Percentiles rank a stretch among this genome's conserved stretches.
Conservation (phyloP, 1,139 yeast species). For the Magnusiomyces paraingens region DNA sequence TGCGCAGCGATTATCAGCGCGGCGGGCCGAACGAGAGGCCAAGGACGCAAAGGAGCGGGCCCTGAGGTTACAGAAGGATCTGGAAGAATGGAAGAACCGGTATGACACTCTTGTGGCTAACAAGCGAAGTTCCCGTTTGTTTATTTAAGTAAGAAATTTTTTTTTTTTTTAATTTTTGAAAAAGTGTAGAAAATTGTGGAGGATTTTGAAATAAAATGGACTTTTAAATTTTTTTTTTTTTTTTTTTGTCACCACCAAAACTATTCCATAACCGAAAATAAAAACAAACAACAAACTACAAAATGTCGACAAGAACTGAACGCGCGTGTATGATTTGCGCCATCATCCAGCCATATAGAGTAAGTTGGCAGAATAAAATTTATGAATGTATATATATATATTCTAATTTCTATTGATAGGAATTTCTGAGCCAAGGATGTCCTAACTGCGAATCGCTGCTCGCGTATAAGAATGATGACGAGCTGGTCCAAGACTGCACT, state of each 20-base stretch:
- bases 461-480: constrained; percentile 75
- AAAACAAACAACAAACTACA: not conserved
- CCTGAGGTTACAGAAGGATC: constrained; percentile 55
- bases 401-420: constrained; percentile 35
- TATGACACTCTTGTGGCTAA: constrained; percentile 26
- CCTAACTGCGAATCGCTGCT: constrained; percentile 94
- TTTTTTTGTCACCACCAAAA: not conserved
- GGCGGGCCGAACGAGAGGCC: constrained; percentile 44
- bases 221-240: not conserved
- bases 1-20: constrained; percentile 37
- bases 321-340: constrained; percentile 99
- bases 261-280: not conserved
- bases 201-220: not conserved
- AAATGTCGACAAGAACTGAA: constrained; percentile 60
- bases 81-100: constrained; percentile 54
- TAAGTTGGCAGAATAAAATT: constrained; percentile 25
- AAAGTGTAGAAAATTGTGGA: not conserved
- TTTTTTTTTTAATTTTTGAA: not conserved
- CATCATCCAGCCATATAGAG: constrained; percentile 67
- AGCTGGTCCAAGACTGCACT: constrained; percentile 83
- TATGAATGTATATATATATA: not conserved
- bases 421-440: constrained; percentile 79
- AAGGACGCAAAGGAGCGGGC: constrained; percentile 50
- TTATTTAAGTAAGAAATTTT: not conserved
- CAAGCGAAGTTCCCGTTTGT: constrained; percentile 2